Percentiles rank a stretch among this genome's conserved stretches.
Evolutionary conservation across 2,329 filamentous ascomycete genomes (phyloP).

Genomic region (Beauveria scarabaeidicola): DNA sequence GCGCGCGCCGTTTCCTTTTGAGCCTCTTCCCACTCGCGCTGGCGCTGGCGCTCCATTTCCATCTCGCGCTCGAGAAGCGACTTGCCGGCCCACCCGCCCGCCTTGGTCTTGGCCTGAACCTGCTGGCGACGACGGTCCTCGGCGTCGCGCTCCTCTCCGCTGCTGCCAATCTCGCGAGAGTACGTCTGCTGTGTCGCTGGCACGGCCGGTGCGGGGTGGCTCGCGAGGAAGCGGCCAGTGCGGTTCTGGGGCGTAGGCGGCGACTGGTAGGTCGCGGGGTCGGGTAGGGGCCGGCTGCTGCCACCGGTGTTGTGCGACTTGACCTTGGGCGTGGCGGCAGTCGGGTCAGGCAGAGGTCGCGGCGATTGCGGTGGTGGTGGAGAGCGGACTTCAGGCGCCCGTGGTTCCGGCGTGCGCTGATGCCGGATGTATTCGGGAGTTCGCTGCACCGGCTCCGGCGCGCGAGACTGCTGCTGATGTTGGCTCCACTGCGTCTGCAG

Average conservation of each 20-base stretch:
- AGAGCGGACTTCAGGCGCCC: constrained; percentile 11
- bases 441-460: constrained; percentile 18
- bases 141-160: constrained; percentile 51
- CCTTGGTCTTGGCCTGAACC: constrained; percentile 52
- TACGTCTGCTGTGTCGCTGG: constrained; percentile 39
- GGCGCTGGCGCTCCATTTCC: constrained; percentile 67
- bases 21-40: constrained; percentile 71
- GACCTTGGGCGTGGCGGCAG: constrained; percentile 19
- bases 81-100: constrained; percentile 56
- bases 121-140: constrained; percentile 53
- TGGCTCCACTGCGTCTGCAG: constrained; percentile 46
- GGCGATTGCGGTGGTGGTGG: constrained; percentile 22
- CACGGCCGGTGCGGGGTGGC: constrained; percentile 41
- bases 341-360: constrained; percentile 37
- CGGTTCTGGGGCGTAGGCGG: constrained; percentile 30
- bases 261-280: constrained; percentile 31
- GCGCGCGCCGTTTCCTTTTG: constrained; percentile 54
- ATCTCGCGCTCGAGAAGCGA: constrained; percentile 71
- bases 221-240: constrained; percentile 49
- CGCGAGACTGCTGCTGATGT: constrained; percentile 28
- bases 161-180: constrained; percentile 44
- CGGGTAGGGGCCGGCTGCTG: constrained; percentile 42
- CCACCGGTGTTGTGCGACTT: constrained; percentile 32
- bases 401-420: constrained; percentile 5
- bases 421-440: constrained; percentile 12